phyloP scores from a whole-genome alignment of 768 basidiomycete species.

The Pulveroboletus sp. region DNA sequence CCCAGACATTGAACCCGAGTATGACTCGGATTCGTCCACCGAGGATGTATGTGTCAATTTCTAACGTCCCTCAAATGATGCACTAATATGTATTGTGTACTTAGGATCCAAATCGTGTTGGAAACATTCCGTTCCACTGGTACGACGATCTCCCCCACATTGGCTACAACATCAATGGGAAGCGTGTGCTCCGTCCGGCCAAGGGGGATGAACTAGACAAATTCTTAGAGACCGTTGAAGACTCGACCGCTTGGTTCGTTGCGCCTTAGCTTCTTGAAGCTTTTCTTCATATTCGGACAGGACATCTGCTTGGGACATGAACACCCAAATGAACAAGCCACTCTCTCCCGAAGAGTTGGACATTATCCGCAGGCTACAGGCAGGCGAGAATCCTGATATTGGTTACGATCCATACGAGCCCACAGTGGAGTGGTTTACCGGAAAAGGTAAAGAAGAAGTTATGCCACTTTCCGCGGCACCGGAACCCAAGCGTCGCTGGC shows the following conservation, averaged over 20 bases:
- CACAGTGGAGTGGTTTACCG: constrained; percentile 95
- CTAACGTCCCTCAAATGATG: not conserved
- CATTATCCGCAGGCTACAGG: constrained; percentile 86
- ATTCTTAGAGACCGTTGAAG: constrained; percentile 90
- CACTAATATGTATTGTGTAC: constrained; percentile 9
- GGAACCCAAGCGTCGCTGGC: constrained; percentile 94
- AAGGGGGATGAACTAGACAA: constrained; percentile 96
- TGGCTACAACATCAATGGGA: constrained; percentile 94
- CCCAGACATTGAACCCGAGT: constrained; percentile 85
- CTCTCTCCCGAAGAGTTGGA: constrained; percentile 89
- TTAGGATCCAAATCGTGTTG: constrained; percentile 91
- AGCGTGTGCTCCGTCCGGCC: constrained; percentile 88
- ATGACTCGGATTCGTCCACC: constrained; percentile 87
- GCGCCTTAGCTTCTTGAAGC: not conserved
- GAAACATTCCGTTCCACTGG: constrained; percentile 96
- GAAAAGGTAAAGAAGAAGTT: constrained; percentile 87
- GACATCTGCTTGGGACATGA: constrained; percentile 92
- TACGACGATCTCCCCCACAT: constrained; percentile 99
- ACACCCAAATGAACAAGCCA: constrained; percentile 77
- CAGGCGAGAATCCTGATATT: constrained; percentile 87
- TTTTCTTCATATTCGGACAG: constrained; percentile 34
- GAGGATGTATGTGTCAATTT: constrained; percentile 64
- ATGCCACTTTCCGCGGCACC: constrained; percentile 91
- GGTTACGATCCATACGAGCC: constrained; percentile 90
- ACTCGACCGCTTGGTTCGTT: constrained; percentile 79